Percentiles rank a stretch among this genome's conserved stretches.
Conservation (phyloP, 2,329 filamentous ascomycete genomes). For the Thelonectria rubi region DNA sequence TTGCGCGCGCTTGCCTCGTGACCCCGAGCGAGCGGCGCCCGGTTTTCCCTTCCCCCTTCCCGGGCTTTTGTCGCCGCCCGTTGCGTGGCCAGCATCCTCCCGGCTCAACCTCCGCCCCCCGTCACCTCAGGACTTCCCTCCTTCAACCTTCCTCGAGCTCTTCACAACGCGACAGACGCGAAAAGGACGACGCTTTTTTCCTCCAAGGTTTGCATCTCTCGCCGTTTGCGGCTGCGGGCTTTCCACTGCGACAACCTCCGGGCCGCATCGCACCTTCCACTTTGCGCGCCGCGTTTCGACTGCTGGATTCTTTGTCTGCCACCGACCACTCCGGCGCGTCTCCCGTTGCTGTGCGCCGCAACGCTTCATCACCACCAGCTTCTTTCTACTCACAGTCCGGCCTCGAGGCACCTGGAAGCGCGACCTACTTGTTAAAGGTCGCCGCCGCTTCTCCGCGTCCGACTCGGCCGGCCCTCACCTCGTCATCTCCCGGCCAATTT, state of each 20-base stretch:
- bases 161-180: background rate
- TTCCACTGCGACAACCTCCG: conserved; percentile 24
- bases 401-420: conserved; percentile 3
- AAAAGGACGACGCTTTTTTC: background rate
- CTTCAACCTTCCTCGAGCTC: conserved; percentile 9
- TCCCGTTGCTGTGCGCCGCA: conserved; percentile 26
- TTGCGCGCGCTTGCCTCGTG: conserved; percentile 7
- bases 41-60: conserved; percentile 7
- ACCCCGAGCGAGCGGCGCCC: conserved; percentile 12
- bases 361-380: conserved; percentile 12
- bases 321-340: conserved; percentile 31
- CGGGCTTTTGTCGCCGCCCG: conserved; percentile 20
- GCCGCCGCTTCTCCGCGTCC: conserved; percentile 17
- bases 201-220: background rate
- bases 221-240: background rate
- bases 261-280: conserved; percentile 32
- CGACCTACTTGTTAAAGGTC: conserved; percentile 6
- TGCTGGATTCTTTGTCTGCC: conserved; percentile 22
- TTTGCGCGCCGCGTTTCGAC: conserved; percentile 33
- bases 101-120: conserved; percentile 13
- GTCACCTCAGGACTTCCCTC: background rate
- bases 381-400: background rate
- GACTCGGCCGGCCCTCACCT: conserved; percentile 24
- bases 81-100: conserved; percentile 10
- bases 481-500: conserved; percentile 16